Evolutionary conservation across 306 rosid genomes (phyloP).

Genomic region (Acmispon strigosus): DNA sequence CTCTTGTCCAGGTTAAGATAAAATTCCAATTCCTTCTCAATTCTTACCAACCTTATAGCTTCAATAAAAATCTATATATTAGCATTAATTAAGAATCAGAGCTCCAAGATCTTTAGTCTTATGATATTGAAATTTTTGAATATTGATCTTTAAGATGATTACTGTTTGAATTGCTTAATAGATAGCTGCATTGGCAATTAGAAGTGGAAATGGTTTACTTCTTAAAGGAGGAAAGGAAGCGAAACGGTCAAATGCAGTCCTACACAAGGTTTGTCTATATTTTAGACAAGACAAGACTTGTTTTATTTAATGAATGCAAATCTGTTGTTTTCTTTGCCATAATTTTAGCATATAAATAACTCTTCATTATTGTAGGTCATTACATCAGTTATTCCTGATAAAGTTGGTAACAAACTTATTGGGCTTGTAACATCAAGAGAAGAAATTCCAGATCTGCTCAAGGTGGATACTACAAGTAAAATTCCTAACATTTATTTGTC

Average conservation of each 20-base stretch:
- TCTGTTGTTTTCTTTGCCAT: background rate
- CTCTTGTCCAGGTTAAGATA: slow-evolving; percentile 77
- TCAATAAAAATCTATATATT: too few relatives aligned
- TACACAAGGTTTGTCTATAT: slow-evolving; percentile 61
- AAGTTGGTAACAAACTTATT: slow-evolving; percentile 65
- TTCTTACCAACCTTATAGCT: too few relatives aligned
- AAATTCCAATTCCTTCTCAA: background rate
- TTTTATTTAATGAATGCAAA: too few relatives aligned
- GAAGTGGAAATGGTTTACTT: slow-evolving; percentile 88
- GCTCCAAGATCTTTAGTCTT: too few relatives aligned
- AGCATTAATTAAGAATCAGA: too few relatives aligned
- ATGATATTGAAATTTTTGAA: background rate
- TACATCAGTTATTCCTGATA: slow-evolving; percentile 60
- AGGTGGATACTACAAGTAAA: slow-evolving; percentile 36
- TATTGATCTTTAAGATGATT: background rate
- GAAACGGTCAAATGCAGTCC: slow-evolving; percentile 58
- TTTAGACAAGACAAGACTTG: too few relatives aligned
- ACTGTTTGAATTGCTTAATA: slow-evolving; percentile 20
- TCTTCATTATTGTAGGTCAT: slow-evolving; percentile 49
- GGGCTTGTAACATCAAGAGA: slow-evolving; percentile 90
- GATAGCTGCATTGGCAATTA: slow-evolving; percentile 88
- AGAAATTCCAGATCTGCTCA: slow-evolving; percentile 84
- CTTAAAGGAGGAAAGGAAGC: slow-evolving; percentile 98
- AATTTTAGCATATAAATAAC: background rate
- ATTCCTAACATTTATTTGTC: slow-evolving; percentile 7